Evolutionary conservation across 768 basidiomycete genomes (phyloP).

Genomic region (Pleurotus giganteus): DNA sequence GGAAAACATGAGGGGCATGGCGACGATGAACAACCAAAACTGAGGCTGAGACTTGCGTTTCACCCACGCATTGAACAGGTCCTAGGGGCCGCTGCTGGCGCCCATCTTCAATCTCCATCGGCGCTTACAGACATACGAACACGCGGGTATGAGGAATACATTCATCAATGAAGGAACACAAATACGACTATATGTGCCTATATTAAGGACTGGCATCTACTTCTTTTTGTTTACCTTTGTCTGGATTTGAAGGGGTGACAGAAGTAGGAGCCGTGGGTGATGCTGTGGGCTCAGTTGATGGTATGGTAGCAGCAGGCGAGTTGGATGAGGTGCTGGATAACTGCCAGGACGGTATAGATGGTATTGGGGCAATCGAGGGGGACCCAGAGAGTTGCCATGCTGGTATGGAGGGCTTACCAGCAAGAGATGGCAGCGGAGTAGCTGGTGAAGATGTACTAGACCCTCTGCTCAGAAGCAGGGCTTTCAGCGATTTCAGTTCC

Average conservation of each 20-base stretch:
- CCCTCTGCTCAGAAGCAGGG: slow-evolving; percentile 77
- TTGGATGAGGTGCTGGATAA: neutral
- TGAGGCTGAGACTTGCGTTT: neutral
- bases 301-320: neutral
- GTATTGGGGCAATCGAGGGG: slow-evolving; percentile 21
- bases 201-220: slow-evolving; percentile 24
- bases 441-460: slow-evolving; percentile 42
- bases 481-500: slow-evolving; percentile 92
- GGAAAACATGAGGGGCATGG: slow-evolving; percentile 58
- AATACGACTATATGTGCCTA: neutral
- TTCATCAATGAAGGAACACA: neutral
- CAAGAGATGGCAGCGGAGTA: slow-evolving; percentile 47
- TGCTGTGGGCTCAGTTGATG: slow-evolving; percentile 5
- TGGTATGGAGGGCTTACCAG: slow-evolving; percentile 73
- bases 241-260: neutral
- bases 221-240: slow-evolving; percentile 63
- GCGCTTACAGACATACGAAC: neutral
- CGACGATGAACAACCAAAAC: slow-evolving; percentile 2
- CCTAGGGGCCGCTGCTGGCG: neutral
- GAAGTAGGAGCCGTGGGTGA: slow-evolving; percentile 13
- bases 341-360: slow-evolving; percentile 15
- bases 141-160: neutral
- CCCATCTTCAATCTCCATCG: too few relatives aligned
- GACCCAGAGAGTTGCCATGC: slow-evolving; percentile 80
- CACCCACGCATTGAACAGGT: neutral